Base-by-base conservation (phyloP, 2,329 filamentous ascomycete species). In the Paecilomyces variotii region DNA sequence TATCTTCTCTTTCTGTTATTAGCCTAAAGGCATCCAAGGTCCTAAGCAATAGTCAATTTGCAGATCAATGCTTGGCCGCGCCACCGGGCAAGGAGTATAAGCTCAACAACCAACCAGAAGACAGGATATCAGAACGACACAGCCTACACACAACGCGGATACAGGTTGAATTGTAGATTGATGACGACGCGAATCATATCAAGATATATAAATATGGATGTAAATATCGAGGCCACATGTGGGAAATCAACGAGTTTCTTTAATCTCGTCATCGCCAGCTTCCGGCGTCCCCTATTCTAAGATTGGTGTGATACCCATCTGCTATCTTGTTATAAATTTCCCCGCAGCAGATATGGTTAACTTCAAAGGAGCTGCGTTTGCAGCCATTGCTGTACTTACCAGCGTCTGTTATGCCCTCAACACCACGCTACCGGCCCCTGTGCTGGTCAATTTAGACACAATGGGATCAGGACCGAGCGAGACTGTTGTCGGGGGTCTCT, bases 401-500 rank as follows among this genome's bases (percentile, higher is more conserved):
- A 45, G 14, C 35, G 1, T 45, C 14, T 19, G n/a, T 6, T 45
- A 45, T 19, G 35, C 35, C 4, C 35, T 45, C n/a, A 45, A 45
- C 7, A 45, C 35, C 3, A 45, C 35, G 4, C 3, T 45, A 2
- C 35, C 14, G 14, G 35, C 35, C 14, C 35, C 35, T 19, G 35
- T 45, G 12, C 4, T 45, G 35, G 35, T 45, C 14, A 45, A 45
- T 45, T 19, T 45, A 19, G 35, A 45, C 35, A 45, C 35, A n/a
- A 45, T 45, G 35, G 35, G 35, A 45, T 45, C 35, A 19, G 35
- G 35, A 14, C 35, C 35, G 14, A 45, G 35, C 35, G 35, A 45
- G 35, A 19, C 14, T 45, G 59, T 64, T 34, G 45, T 63, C 12
- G 60, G 62, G 6, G 62, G 57, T 12, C 55, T 63, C 6, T 60